Conservation (phyloP, 2,329 filamentous ascomycete species). For the Tolypocladium pustulatum region DNA sequence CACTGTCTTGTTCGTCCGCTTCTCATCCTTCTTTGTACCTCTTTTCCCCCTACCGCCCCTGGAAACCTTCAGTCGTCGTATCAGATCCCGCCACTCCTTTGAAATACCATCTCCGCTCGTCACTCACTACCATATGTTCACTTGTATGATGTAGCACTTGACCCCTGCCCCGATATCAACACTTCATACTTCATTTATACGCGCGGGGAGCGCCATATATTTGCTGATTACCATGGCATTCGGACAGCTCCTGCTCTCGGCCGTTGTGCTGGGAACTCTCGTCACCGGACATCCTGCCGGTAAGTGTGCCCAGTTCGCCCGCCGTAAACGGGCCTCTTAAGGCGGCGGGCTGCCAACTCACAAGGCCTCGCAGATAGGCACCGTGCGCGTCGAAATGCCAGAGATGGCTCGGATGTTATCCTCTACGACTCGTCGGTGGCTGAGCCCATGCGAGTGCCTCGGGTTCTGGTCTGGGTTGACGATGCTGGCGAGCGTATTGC, state of each 20-base stretch:
- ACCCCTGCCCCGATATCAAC: background rate
- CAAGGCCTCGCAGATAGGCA: background rate
- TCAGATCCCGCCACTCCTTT: background rate
- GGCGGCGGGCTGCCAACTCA: background rate
- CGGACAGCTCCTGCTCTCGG: constrained; percentile 12
- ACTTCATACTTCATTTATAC: background rate
- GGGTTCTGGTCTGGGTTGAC: constrained; percentile 51
- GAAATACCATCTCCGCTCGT: background rate
- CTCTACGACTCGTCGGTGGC: constrained; percentile 25
- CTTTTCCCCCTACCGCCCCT: background rate
- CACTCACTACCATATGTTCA: background rate
- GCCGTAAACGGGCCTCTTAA: background rate
- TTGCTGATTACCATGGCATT: constrained; percentile 10
- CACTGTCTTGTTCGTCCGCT: background rate
- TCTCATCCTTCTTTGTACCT: background rate
- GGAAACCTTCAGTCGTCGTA: background rate
- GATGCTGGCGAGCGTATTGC: constrained; percentile 40
- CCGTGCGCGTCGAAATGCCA: background rate
- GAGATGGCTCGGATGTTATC: constrained; percentile 13
- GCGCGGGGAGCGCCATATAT: background rate
- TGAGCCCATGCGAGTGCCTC: constrained; percentile 29
- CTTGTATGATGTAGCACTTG: background rate
- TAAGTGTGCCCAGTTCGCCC: constrained; percentile 5
- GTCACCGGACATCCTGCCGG: constrained; percentile 12
- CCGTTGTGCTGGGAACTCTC: constrained; percentile 10